Evolutionary conservation across 2,329 filamentous ascomycete genomes (phyloP).

Genomic region (Elsinoe perseae): DNA sequence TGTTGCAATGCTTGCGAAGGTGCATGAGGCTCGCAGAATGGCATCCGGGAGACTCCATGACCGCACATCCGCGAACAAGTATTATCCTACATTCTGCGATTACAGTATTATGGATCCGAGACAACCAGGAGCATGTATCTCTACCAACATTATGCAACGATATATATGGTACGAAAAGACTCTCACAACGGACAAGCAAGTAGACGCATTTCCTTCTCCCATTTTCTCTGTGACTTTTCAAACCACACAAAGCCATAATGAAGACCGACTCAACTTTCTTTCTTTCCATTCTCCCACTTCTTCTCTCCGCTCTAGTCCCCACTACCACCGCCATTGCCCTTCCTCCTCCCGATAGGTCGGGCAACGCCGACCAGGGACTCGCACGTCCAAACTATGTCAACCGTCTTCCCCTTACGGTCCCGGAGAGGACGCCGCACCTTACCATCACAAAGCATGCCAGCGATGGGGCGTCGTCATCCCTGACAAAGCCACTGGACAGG

Average conservation of each 20-base stretch:
- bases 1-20: neutral
- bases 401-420: no score
- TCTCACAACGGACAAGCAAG: neutral
- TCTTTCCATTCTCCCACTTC: constrained; percentile 2
- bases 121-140: neutral
- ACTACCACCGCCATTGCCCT: neutral
- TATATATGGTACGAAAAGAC: no score
- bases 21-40: neutral
- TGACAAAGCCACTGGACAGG: no score
- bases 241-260: neutral
- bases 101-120: neutral
- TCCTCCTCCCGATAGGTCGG: neutral
- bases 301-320: neutral
- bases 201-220: neutral
- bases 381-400: neutral
- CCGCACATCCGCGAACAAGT: neutral
- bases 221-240: neutral
- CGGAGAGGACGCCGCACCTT: no score
- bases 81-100: neutral
- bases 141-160: no score
- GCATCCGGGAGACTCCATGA: neutral
- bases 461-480: no score
- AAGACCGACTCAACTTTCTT: neutral
- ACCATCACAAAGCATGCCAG: no score
- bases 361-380: neutral